Evolutionary conservation across 2,329 filamentous ascomycete species (phyloP), one percentile per base, ranked within the genome.

Genomic region (Dichotomopilus funicola): DNA sequence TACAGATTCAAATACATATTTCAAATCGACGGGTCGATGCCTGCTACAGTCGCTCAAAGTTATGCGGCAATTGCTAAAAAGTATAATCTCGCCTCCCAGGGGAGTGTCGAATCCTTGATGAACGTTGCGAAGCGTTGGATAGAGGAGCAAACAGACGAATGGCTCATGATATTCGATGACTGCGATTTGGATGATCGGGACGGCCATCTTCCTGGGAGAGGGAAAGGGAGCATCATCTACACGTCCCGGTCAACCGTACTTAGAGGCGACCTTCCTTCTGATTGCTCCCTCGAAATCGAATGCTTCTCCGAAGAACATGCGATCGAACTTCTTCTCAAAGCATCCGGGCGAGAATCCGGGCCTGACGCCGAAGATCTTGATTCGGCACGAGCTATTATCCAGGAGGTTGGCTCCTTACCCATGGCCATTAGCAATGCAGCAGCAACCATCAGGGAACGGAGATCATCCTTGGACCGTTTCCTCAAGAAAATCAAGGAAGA

Each of bases 121-220:
- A 34, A 13, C 2, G 0, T 33, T 0, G 64, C 65, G 1, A 49
- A 62, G 35, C 19, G 50, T 3, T 62, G 60, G 63, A 54, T 69
- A 13, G 59, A 54, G 10, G 9, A 38, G 0, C 54, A 54, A 2
- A 10, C 52, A 4, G 60, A 62, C 1, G 62, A 66, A 6, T 69
- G 68, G 67, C 61, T 71, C 2, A 61, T 70, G 1, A 54, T 70
- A 0, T 62, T 68, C n/a, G 68, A 71, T 52, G 65, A 70, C n/a
- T 63, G 63, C 40, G 37, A 33, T 9, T 6, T 55, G 2, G 31
- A 49, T 51, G 38, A 54, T 42, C 8, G 59, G 49, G 0, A 12
- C 65, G 3, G 44, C 45, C 33, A 38, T 31, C 0, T 66, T 1
- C 68, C 67, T 0, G 47, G 40, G 0, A 55, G 62, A 1, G 50